Percentiles rank a stretch among this genome's conserved stretches.
phyloP scores from a whole-genome alignment of 2,329 filamentous ascomycete species.

The Pseudogymnoascus sp. region DNA sequence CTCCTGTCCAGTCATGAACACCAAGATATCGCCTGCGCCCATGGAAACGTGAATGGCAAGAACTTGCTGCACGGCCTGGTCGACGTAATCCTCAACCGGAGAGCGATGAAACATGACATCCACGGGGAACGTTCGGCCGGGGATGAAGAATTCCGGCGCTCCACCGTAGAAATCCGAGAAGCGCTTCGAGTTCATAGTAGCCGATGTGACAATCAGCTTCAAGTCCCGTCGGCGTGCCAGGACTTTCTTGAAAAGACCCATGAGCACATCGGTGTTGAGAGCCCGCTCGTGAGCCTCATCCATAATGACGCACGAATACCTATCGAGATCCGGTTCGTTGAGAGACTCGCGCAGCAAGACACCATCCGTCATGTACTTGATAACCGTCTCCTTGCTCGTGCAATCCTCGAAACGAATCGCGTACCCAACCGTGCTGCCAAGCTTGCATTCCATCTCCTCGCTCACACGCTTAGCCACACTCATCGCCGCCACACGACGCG shows the following conservation, averaged over 20 bases:
- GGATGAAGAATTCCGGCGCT: constrained; percentile 93
- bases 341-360: constrained; percentile 88
- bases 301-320: constrained; percentile 98
- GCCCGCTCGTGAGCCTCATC: constrained; percentile 97
- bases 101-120: constrained; percentile 93
- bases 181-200: constrained; percentile 95
- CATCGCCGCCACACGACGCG: constrained; percentile 94
- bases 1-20: constrained; percentile 99
- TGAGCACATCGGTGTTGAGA: constrained; percentile 91
- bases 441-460: constrained; percentile 92
- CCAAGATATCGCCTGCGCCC: constrained; percentile 83
- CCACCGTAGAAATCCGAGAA: constrained; percentile 96
- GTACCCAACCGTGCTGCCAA: constrained; percentile 86
- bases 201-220: constrained; percentile 95
- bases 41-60: constrained; percentile 94
- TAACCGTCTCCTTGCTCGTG: constrained; percentile 87
- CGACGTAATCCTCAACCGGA: constrained; percentile 95
- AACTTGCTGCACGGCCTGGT: constrained; percentile 92
- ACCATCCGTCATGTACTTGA: constrained; percentile 99
- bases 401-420: constrained; percentile 98
- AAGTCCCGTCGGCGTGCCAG: constrained; percentile 80
- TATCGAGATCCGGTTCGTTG: constrained; percentile 85
- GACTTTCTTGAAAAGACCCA: constrained; percentile 97
- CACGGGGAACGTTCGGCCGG: constrained; percentile 91
- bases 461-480: constrained; percentile 96